A percentile compares a stretch with the other conserved stretches of the same genome.
Evolutionary conservation across 768 basidiomycete species (phyloP).

Genomic region (Cystofilobasidium bisporidii): DNA sequence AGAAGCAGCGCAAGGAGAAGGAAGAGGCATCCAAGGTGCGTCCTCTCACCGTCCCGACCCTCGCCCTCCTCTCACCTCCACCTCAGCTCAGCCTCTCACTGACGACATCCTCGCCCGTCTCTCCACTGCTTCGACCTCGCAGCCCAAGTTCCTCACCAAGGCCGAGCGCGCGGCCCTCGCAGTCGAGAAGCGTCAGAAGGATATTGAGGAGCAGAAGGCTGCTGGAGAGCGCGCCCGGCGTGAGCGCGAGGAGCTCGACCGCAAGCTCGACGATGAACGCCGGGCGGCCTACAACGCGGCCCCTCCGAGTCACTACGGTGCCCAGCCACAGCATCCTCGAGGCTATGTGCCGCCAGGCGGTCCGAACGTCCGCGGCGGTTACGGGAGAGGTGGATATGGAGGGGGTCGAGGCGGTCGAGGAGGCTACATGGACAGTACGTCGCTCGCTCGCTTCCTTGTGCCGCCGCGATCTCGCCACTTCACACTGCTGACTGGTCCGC

Average conservation of each 20-base stretch:
- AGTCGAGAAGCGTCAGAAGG: conserved; percentile 72
- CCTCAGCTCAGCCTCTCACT: conserved; percentile 18
- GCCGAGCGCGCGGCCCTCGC: conserved; percentile 83
- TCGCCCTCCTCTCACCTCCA: neutral
- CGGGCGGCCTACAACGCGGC: conserved; percentile 39
- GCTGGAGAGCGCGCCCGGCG: conserved; percentile 53
- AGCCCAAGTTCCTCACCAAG: conserved; percentile 92
- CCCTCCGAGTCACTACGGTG: neutral
- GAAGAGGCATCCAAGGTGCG: conserved; percentile 79
- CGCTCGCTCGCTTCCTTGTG: neutral
- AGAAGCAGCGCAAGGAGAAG: conserved; percentile 77
- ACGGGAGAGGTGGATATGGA: conserved; percentile 16
- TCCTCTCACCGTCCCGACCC: neutral
- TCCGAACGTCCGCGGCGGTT: conserved; percentile 15
- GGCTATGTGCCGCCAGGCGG: neutral
- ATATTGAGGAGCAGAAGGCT: conserved; percentile 63
- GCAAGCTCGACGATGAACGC: conserved; percentile 55
- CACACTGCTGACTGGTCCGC: neutral
- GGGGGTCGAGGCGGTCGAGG: conserved; percentile 15
- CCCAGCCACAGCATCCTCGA: neutral
- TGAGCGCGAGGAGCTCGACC: conserved; percentile 65
- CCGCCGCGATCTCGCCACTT: no score
- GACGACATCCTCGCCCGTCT: neutral
- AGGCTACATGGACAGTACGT: neutral
- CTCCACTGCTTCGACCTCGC: conserved; percentile 27